Evolutionary conservation across 2,329 filamentous ascomycete species (phyloP).

Genomic region (Beauveria medogensis): DNA sequence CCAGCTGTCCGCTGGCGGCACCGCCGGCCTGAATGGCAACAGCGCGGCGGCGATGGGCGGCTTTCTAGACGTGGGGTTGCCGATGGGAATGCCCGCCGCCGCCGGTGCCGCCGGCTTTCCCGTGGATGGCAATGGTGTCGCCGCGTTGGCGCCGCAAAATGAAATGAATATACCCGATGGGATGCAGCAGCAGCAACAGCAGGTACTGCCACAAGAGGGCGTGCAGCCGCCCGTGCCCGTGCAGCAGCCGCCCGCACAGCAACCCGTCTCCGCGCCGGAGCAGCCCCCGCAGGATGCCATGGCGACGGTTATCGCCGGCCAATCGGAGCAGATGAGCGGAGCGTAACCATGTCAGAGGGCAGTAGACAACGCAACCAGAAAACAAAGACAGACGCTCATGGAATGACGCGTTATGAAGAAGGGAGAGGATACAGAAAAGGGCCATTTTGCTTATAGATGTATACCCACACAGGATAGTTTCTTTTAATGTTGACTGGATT

Average conservation of each 20-base stretch:
- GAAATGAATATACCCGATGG: neutral
- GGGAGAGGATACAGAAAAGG: too few relatives aligned
- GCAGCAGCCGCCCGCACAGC: neutral
- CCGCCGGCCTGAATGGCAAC: neutral
- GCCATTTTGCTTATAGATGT: too few relatives aligned
- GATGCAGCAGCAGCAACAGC: neutral
- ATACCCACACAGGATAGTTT: too few relatives aligned
- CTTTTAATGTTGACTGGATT: too few relatives aligned
- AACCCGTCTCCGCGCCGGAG: conserved; percentile 2
- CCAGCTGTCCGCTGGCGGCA: conserved; percentile 29
- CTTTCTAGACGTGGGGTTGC: neutral
- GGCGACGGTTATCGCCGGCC: neutral
- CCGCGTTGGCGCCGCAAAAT: neutral
- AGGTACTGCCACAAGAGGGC: neutral
- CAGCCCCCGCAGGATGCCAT: neutral
- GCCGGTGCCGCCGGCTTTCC: neutral
- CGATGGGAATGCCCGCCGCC: neutral
- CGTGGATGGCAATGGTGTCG: neutral
- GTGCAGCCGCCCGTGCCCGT: neutral
- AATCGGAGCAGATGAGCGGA: neutral
- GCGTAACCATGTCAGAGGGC: too few relatives aligned
- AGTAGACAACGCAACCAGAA: too few relatives aligned
- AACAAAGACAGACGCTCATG: neutral
- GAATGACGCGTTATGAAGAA: neutral
- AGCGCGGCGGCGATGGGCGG: neutral